Conservation (phyloP, 148 eudicot genomes). For the Rhododendron williamsianum region DNA sequence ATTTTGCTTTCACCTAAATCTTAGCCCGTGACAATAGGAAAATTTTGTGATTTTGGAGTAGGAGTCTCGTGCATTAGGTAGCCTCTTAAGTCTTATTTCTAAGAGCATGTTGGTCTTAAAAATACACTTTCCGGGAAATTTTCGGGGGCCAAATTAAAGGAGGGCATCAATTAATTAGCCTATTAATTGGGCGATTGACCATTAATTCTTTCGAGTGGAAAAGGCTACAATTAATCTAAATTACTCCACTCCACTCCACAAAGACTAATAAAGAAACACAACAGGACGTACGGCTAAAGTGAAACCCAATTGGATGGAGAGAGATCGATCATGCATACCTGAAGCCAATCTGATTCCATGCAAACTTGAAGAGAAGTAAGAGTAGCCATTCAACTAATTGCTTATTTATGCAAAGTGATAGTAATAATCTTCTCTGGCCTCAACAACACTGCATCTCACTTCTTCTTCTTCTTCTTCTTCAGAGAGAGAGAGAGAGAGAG, state of each 20-base stretch:
- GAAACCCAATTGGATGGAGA: neutral
- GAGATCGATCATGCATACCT: conserved; percentile 15
- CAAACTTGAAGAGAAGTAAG: conserved; percentile 53
- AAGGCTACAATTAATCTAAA: neutral
- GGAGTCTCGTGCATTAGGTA: too few species aligned
- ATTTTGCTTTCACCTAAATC: neutral
- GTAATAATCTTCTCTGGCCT: neutral
- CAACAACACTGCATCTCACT: neutral
- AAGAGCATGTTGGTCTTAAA: neutral
- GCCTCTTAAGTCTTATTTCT: neutral
- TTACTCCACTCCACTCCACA: neutral
- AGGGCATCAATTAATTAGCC: neutral
- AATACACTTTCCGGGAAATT: too few species aligned
- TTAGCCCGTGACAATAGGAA: neutral
- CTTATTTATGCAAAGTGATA: neutral
- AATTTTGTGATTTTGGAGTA: too few species aligned
- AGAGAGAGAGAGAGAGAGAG: too few species aligned
- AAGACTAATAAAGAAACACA: neutral
- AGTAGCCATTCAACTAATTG: conserved; percentile 19
- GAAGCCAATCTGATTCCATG: conserved; percentile 56
- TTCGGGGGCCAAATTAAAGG: neutral
- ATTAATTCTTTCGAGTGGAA: neutral
- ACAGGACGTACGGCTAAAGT: neutral
- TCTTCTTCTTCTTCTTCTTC: neutral
- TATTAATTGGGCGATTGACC: neutral